Evolutionary conservation across 1,284 basidiomycete genomes (phyloP).

Genomic region (Porodaedalea pini): DNA sequence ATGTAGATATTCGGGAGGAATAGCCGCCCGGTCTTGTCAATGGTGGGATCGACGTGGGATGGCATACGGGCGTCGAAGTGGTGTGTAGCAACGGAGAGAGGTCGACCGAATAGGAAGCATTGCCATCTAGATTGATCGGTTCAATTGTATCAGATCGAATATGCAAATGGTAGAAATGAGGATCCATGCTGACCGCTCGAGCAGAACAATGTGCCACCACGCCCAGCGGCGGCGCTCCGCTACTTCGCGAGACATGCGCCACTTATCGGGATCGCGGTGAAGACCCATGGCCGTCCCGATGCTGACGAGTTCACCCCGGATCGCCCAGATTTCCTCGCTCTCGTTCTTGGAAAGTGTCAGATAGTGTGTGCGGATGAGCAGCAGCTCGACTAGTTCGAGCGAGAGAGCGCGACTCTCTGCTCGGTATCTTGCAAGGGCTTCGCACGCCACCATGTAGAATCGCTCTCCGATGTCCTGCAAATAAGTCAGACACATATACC

Average conservation of each 20-base stretch:
- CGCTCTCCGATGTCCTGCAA: constrained; percentile 51
- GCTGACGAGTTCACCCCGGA: constrained; percentile 65
- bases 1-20: constrained; percentile 71
- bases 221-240: constrained; percentile 78
- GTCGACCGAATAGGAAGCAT: constrained; percentile 80
- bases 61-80: constrained; percentile 78
- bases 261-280: constrained; percentile 74
- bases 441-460: constrained; percentile 64
- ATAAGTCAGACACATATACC: constrained; percentile 32
- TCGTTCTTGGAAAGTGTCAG: constrained; percentile 68
- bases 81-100: constrained; percentile 65
- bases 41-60: constrained; percentile 53
- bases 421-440: constrained; percentile 60
- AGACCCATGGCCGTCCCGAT: constrained; percentile 77
- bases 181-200: constrained; percentile 56
- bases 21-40: constrained; percentile 58
- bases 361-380: constrained; percentile 66
- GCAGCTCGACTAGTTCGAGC: constrained; percentile 70
- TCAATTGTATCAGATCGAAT: background rate
- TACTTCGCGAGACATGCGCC: constrained; percentile 59
- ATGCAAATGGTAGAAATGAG: background rate
- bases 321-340: constrained; percentile 73
- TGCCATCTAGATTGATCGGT: constrained; percentile 56
- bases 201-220: constrained; percentile 79
- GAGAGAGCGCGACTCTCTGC: constrained; percentile 61